Percentiles rank a stretch among this genome's conserved stretches.
These are phyloP conservation scores for Teunomyces aglyptinius DNA, from an alignment of 805 yeast species.

Conservation along the genomic window DNA sequence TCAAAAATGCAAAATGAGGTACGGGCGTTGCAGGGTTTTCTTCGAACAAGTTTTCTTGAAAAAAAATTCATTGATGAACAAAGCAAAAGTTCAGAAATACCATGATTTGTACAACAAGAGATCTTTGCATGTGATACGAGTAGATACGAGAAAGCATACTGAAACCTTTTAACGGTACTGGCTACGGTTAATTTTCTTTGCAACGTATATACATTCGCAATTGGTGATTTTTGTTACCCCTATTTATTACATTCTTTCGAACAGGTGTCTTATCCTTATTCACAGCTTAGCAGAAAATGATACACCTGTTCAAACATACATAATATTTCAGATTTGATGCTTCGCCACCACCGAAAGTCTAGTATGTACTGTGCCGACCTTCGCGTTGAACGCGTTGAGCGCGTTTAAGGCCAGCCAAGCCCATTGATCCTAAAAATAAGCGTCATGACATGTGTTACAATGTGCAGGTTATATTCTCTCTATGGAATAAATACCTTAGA, in stretches of 20 bases:
- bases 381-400: neutral
- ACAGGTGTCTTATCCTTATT: neutral
- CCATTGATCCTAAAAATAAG: neutral
- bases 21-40: neutral
- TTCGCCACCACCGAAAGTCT: neutral
- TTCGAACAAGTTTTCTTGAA: neutral
- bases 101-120: no score
- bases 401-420: neutral
- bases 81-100: no score
- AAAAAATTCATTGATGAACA: neutral
- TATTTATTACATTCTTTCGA: neutral
- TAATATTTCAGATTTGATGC: no score
- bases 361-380: neutral
- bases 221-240: neutral
- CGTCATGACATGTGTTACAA: neutral
- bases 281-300: neutral
- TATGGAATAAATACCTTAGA: slow-evolving; percentile 60
- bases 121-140: no score
- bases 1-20: slow-evolving; percentile 1
- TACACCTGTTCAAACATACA: no score
- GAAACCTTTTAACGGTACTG: no score
- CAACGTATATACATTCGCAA: neutral
- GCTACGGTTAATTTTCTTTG: no score
- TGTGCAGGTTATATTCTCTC: neutral
- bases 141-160: no score